Evolutionary conservation across 768 basidiomycete species (phyloP), one percentile per base, ranked within the genome.

Genomic region (Lactifluus pinguis): DNA sequence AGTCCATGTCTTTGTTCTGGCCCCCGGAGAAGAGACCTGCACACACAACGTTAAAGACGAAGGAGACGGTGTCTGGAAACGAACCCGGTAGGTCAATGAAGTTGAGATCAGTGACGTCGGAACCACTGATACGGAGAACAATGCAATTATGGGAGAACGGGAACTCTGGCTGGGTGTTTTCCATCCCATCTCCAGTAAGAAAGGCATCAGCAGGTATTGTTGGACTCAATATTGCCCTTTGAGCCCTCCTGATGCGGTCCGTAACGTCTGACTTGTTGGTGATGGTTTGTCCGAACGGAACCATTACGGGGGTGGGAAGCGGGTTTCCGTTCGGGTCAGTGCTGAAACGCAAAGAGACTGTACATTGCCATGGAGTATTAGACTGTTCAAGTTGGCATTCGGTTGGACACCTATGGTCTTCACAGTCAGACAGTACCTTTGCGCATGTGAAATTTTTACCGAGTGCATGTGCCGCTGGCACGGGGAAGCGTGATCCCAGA

Each of bases 401-500:
- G 0, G 72, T 76, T 0, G 75, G 75, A 45, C 72, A 74, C 15
- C 75, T 76, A 29, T 30, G 13, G 15, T 38, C n/a, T n/a, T 59
- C n/a, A 14, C 10, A 19, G 25, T 52, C 8, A 49, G 25, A 21
- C 21, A n/a, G 21, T 29, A 44, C 13, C 13, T 17, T 17, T 17
- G 34, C 29, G 29, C 17, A 6, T 38, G 39, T 42, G 21, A 53
- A 19, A 6, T 11, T 21, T n/a, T 49, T 62, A 83, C 88, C 88
- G 77, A 0, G 88, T 90, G 61, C 87, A 89, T 0, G 87, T 89
- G 0, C 87, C 88, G 25, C 82, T 75, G 0, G 84, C 85, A 4
- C 86, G 79, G 14, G 88, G 87, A 0, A 89, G 73, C 0, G 79
- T 85, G 11, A 89, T 81, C 0, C 87, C 85, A 0, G 86, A 86